Conservation (phyloP, 148 eudicot genomes). For the Rhododendron ferrugineum region DNA sequence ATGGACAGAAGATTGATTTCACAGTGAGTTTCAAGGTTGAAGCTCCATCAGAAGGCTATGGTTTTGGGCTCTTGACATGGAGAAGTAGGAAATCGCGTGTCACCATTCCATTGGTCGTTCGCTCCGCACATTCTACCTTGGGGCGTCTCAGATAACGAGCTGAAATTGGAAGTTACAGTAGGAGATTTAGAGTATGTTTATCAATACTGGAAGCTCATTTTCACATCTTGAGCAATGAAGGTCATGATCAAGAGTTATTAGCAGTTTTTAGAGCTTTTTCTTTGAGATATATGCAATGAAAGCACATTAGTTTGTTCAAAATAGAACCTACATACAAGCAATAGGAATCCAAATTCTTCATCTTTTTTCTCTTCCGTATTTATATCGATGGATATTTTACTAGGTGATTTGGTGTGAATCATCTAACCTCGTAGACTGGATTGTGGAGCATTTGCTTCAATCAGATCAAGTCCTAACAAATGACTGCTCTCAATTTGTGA, state of each 20-base stretch:
- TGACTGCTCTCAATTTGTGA: not conserved
- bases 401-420: not conserved
- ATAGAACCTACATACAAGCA: not conserved
- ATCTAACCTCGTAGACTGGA: not conserved
- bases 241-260: not conserved
- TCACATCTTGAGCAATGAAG: not conserved
- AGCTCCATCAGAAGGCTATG: slow-evolving; percentile 31
- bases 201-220: not conserved
- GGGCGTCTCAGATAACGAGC: slow-evolving; percentile 19
- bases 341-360: not conserved
- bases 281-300: not conserved
- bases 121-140: slow-evolving; percentile 14
- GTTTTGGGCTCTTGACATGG: slow-evolving; percentile 45
- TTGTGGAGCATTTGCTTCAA: not conserved
- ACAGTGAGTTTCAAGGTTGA: slow-evolving; percentile 33
- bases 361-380: not conserved
- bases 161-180: not conserved
- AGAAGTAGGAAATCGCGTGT: slow-evolving; percentile 26
- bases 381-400: not conserved
- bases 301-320: not conserved
- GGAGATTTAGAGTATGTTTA: not conserved
- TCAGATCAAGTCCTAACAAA: not conserved
- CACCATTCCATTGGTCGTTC: slow-evolving; percentile 34
- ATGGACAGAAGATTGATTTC: slow-evolving; percentile 33
- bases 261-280: not conserved